phyloP scores from a whole-genome alignment of 495 filamentous ascomycete species.

The Penicillium flavigenum region DNA sequence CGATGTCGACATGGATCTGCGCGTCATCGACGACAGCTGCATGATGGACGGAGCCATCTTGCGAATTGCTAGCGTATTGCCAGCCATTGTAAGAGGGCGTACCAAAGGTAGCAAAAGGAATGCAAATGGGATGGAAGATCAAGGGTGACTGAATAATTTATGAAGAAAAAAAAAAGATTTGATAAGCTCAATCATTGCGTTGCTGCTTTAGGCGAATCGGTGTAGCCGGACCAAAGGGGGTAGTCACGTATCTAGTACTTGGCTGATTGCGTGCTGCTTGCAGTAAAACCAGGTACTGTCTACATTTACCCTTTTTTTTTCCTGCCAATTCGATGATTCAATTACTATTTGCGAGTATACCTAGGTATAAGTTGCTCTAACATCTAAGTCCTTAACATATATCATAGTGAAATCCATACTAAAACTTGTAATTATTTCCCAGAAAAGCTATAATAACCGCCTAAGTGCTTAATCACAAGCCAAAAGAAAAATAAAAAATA shows the following conservation, averaged over 20 bases:
- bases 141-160: conserved; percentile 14
- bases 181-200: conserved; percentile 22
- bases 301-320: conserved; percentile 5
- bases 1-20: conserved; percentile 40
- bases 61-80: conserved; percentile 42
- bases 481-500: conserved; percentile 1
- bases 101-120: conserved; percentile 16
- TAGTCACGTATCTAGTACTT: conserved; percentile 5
- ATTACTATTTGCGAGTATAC: not conserved
- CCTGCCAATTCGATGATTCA: not conserved
- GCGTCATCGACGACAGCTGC: conserved; percentile 44
- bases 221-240: conserved; percentile 29
- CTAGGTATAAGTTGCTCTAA: not conserved
- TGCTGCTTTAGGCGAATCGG: conserved; percentile 49
- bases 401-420: no score
- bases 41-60: conserved; percentile 38
- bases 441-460: not conserved
- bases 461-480: not conserved
- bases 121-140: conserved; percentile 17
- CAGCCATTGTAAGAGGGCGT: conserved; percentile 39
- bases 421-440: not conserved
- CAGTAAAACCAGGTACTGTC: not conserved
- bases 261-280: conserved; percentile 3
- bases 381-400: no score
- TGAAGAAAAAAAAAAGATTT: conserved; percentile 27